Evolutionary conservation across 352 stramenopile species (phyloP), one percentile per base, ranked within the genome.

Genomic region (Globisporangium heterothallicum): DNA sequence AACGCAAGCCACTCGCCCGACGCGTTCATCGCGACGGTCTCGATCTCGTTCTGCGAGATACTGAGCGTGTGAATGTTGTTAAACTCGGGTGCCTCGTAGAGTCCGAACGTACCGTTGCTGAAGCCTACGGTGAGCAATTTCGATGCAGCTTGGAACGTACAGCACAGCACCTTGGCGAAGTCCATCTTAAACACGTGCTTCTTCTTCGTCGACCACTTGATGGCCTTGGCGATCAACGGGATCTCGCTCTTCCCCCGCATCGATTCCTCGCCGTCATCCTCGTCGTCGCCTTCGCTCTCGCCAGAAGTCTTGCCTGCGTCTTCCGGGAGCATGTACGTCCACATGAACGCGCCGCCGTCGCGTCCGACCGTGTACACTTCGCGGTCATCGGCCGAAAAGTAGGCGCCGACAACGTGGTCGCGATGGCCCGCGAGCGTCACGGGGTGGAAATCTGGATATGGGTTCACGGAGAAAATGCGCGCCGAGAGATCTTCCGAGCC

Each of bases 1-100:
- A 99, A 96, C 12, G 96, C 97, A 42, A 99, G 75, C 97, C 97
- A 99, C 55, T 99, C 97, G 10, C 97, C 97, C 3, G 88, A 94
- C 25, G 75, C 65, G 63, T 98, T 99, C 25, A 99, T 94, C 21
- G 92, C 84, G 19, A 98, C 96, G 1, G 92, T 95, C 57, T 84
- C 83, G 56, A 98, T 74, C 46, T 90, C 71, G 55, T 94, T 91
- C 58, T 95, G 80, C 46, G 83, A 90, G 62, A 97, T 84, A 60
- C 84, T 96, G 9, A 97, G 66, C n/a, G 95, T 98, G 75, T 99
- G 96, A 59, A 99, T 97, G 63, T 98, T 98, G 42, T 92, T 87
- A 53, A 97, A 90, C 4, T 82, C 83, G 2, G 96, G 96, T 50
- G 98, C 77, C 49, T 99, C 92, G 72, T 99, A 99, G 21, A 99